Conservation (phyloP, 2,329 filamentous ascomycete species). For the Diaporthe aspalathi region DNA sequence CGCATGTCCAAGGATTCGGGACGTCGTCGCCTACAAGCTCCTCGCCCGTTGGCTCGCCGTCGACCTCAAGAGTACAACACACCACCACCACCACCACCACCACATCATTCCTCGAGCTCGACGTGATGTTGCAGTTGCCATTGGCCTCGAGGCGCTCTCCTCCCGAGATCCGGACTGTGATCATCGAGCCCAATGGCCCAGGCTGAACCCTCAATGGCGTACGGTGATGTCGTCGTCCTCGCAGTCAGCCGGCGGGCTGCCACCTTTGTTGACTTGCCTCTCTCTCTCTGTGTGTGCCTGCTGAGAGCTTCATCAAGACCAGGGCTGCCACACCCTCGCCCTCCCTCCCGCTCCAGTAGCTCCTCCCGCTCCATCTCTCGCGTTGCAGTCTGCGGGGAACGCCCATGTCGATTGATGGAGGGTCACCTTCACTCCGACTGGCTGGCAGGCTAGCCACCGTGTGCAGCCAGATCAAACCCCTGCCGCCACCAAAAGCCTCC, state of each 20-base stretch:
- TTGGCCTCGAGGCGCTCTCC: background rate
- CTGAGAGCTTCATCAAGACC: slow-evolving; percentile 5
- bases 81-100: background rate
- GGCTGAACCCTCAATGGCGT: slow-evolving; percentile 19
- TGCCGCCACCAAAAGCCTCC: slow-evolving; percentile 3
- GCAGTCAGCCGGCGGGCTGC: background rate
- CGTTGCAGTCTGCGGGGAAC: slow-evolving; percentile 37
- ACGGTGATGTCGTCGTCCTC: background rate
- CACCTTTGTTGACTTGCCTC: background rate
- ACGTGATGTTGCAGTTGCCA: background rate
- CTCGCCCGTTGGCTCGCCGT: background rate
- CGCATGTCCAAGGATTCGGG: slow-evolving; percentile 22
- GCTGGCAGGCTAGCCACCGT: slow-evolving; percentile 29
- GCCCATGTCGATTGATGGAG: slow-evolving; percentile 35
- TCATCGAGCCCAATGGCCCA: slow-evolving; percentile 23
- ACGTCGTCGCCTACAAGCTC: background rate
- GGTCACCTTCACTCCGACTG: slow-evolving; percentile 36
- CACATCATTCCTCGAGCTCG: background rate
- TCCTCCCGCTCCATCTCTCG: slow-evolving; percentile 24
- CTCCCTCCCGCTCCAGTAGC: slow-evolving; percentile 13
- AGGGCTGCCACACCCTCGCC: slow-evolving; percentile 4
- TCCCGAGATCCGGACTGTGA: background rate
- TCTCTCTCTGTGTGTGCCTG: background rate
- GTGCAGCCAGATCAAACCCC: slow-evolving; percentile 24
- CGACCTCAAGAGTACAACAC: background rate